A percentile compares a stretch with the other conserved stretches of the same genome.
Evolutionary conservation across 2,329 filamentous ascomycete genomes (phyloP).

Genomic region (Juglanconis sp.): DNA sequence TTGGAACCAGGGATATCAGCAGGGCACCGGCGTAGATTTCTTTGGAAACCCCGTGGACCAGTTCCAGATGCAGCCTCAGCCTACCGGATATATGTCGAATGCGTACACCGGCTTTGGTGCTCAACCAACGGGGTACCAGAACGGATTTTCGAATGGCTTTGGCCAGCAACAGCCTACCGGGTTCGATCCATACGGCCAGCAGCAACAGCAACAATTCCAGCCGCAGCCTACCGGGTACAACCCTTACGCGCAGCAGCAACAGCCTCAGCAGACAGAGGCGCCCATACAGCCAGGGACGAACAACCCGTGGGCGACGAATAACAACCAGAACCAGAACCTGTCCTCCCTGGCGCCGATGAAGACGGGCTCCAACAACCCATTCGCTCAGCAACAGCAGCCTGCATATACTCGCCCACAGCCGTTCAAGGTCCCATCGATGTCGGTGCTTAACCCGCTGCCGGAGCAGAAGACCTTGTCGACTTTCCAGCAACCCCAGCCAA

Average conservation of each 20-base stretch:
- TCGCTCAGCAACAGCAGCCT: constrained; percentile 55
- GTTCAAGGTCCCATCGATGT: constrained; percentile 56
- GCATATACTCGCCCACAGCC: constrained; percentile 63
- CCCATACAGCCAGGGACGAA: constrained; percentile 77
- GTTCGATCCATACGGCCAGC: constrained; percentile 66
- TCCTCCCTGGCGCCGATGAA: constrained; percentile 74
- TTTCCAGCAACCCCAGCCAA: constrained; percentile 47
- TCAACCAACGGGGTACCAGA: constrained; percentile 50
- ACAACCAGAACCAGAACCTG: constrained; percentile 52
- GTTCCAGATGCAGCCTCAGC: constrained; percentile 71
- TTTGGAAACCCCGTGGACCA: constrained; percentile 91
- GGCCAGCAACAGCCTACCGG: constrained; percentile 63
- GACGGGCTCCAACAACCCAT: constrained; percentile 97
- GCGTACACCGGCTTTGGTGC: constrained; percentile 52
- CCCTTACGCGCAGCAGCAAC: constrained; percentile 44
- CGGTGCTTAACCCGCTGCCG: constrained; percentile 70
- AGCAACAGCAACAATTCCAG: constrained; percentile 44
- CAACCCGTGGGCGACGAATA: constrained; percentile 82
- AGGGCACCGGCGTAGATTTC: constrained; percentile 94
- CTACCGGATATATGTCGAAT: constrained; percentile 66
- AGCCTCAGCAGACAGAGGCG: constrained; percentile 56
- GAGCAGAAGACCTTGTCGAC: constrained; percentile 76
- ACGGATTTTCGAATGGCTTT: constrained; percentile 69
- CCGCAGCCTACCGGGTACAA: constrained; percentile 54
- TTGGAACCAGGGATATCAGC: constrained; percentile 96